Evolutionary conservation across 495 filamentous ascomycete species (phyloP).

Genomic region (Penicillium macrosclerotiorum): DNA sequence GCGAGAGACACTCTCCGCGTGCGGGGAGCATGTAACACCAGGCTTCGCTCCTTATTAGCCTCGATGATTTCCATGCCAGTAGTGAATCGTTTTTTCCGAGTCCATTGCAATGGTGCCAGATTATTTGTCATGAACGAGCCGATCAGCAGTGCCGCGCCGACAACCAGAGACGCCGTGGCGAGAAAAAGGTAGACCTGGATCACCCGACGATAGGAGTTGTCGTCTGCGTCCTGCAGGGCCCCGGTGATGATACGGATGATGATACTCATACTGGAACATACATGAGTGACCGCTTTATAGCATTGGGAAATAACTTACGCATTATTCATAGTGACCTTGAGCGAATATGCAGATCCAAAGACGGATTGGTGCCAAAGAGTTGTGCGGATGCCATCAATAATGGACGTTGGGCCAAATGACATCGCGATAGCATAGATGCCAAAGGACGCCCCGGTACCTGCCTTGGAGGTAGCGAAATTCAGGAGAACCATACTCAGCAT

Average conservation of each 20-base stretch:
- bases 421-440: conserved; percentile 43
- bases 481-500: conserved; percentile 41
- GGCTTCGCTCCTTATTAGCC: conserved; percentile 22
- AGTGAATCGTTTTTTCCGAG: conserved; percentile 33
- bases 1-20: conserved; percentile 25
- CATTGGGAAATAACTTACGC: conserved; percentile 24
- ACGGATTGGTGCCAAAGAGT: conserved; percentile 44
- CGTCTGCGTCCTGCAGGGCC: conserved; percentile 42
- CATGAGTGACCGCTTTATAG: conserved; percentile 1
- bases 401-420: conserved; percentile 39
- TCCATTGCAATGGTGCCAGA: conserved; percentile 41
- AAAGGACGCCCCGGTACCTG: conserved; percentile 42
- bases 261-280: conserved; percentile 36
- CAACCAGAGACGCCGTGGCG: conserved; percentile 25
- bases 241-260: conserved; percentile 44
- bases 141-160: conserved; percentile 31
- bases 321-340: conserved; percentile 48
- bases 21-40: conserved; percentile 17
- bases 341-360: conserved; percentile 42
- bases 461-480: conserved; percentile 31
- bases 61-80: conserved; percentile 30
- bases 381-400: conserved; percentile 46
- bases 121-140: conserved; percentile 20
- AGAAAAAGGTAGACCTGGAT: conserved; percentile 43
- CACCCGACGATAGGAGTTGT: conserved; percentile 37